Evolutionary conservation across 768 basidiomycete genomes (phyloP), one percentile per base, ranked within the genome.

Genomic region (Rickenella mellea): DNA sequence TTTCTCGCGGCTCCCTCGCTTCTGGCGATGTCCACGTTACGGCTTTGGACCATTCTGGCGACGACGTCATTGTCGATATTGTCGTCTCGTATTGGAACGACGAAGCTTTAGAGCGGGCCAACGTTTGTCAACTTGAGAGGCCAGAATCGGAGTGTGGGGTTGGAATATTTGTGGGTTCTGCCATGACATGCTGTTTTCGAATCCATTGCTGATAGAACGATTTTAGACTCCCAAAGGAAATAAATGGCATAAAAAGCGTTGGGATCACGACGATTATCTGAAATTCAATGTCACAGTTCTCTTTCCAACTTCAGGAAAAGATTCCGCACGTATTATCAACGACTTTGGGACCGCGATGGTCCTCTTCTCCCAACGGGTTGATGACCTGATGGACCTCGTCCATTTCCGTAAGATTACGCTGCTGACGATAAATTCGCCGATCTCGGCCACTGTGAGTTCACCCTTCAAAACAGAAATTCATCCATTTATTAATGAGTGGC

Each of bases 301-400:
- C 33, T 53, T 74, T 2, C 74, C 71, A 6, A 53, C 52, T 12
- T 51, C 54, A 6, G 48, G 40, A 4, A 40, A 49, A 11, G 36
- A 48, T 15, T 29, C 39, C 6, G 51, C 59, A 15, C 50, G 64
- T 4, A 40, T 48, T 2, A 62, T 79, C 49, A 65, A 69, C 37
- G 52, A 50, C 3, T 62, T 78, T 22, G 60, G 65, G 44, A 75
- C 73, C 4, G 53, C 61, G 27, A 42, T 74, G 29, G 61, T 59
- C 11, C 63, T 65, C 44, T 70, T 66, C 32, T 40, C 31, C 25
- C 67, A 75, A 19, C 44, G 47, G 9, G 39, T 78, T 3, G 59
- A 50, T 14, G 51, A 64, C 11, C n/a, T n/a, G n/a, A n/a, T n/a
- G n/a, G n/a, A n/a, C n/a, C n/a, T n/a, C n/a, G n/a, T n/a, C n/a